These are phyloP conservation scores for Mercurialis annua DNA, from an alignment of 345 rosid genomes.

Conservation along the genomic window DNA sequence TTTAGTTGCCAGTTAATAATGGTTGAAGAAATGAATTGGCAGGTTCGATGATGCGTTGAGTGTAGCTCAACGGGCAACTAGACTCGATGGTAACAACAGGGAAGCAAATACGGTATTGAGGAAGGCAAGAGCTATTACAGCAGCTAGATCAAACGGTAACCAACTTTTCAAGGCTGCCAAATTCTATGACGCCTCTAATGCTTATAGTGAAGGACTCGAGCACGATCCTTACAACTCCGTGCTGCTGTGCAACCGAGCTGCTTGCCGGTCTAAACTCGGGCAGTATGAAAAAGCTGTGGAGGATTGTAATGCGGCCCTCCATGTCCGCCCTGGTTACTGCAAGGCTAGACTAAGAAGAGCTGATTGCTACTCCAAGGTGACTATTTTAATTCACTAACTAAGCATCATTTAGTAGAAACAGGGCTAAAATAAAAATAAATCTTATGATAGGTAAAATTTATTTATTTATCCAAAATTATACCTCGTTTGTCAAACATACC, in stretches of 20 bases:
- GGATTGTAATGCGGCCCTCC: conserved; percentile 71
- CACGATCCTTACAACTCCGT: conserved; percentile 70
- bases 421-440: too few relatives aligned
- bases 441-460: too few relatives aligned
- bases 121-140: conserved; percentile 48
- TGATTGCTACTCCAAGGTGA: conserved; percentile 72
- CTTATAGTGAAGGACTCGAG: conserved; percentile 74
- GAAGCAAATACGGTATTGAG: conserved; percentile 52
- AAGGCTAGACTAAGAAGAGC: conserved; percentile 93
- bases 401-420: too few relatives aligned
- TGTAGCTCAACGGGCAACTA: conserved; percentile 61
- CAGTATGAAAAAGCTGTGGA: conserved; percentile 62
- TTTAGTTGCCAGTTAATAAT: too few relatives aligned
- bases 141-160: conserved; percentile 72
- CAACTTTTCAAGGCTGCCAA: conserved; percentile 53
- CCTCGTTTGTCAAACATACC: too few relatives aligned
- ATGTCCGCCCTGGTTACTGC: conserved; percentile 52
- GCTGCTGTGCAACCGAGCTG: conserved; percentile 82
- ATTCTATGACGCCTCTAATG: conserved; percentile 50
- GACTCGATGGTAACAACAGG: conserved; percentile 62
- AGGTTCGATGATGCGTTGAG: conserved; percentile 66
- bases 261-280: conserved; percentile 63
- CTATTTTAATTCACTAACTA: neutral
- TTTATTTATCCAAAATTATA: too few relatives aligned
- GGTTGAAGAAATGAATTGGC: neutral